Conservation (phyloP, 345 rosid genomes). For the Eucalyptus lansdowneana region DNA sequence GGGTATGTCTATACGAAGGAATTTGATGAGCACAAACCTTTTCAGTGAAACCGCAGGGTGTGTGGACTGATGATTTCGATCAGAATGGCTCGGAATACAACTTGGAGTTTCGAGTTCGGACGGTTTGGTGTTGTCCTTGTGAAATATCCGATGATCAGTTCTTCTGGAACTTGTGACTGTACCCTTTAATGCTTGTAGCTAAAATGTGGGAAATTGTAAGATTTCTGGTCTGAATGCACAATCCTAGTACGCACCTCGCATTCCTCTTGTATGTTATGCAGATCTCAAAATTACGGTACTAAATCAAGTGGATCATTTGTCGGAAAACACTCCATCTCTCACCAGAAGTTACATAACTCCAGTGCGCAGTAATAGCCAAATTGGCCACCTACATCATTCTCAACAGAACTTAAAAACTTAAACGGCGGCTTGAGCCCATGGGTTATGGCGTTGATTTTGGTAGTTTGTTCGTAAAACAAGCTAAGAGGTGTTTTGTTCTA, state of each 20-base stretch:
- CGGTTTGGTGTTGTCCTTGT: not conserved
- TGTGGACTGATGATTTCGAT: not conserved
- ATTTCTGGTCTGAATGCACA: not conserved
- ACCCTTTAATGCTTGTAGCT: not conserved
- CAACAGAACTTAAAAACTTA: not conserved
- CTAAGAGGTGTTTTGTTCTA: too few relatives aligned
- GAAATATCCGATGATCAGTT: not conserved
- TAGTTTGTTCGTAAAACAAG: too few relatives aligned
- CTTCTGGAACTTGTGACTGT: not conserved
- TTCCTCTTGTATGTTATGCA: not conserved
- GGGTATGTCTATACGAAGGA: slow-evolving; percentile 20
- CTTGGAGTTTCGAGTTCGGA: not conserved
- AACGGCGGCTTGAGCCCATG: fast-evolving
- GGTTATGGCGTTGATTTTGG: too few relatives aligned
- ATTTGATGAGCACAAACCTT: slow-evolving; percentile 1
- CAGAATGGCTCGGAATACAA: not conserved
- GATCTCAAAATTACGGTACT: not conserved
- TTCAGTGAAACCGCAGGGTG: not conserved
- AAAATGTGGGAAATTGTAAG: not conserved
- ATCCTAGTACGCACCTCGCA: not conserved
- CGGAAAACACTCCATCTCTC: not conserved
- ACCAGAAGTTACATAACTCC: fast-evolving
- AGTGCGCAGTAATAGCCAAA: not conserved
- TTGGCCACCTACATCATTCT: not conserved
- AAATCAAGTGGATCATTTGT: not conserved